phyloP scores from a whole-genome alignment of 257 asterid species.

The Rubia yunnanensis region DNA sequence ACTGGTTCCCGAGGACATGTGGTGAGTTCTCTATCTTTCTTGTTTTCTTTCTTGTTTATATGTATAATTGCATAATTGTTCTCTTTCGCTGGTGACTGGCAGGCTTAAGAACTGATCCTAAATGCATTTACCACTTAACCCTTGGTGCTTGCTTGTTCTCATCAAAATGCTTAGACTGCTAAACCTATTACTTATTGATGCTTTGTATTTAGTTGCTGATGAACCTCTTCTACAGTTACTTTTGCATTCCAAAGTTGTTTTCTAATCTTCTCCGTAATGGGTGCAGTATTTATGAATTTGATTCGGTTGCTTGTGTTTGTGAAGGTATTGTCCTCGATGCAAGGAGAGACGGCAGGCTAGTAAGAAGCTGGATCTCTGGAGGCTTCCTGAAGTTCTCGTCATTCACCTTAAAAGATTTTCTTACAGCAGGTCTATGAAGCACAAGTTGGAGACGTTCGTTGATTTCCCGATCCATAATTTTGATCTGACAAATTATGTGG shows the following conservation, averaged over 20 bases:
- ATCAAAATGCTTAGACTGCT: neutral
- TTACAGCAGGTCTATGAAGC: conserved; percentile 95
- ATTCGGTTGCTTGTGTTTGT: conserved; percentile 13
- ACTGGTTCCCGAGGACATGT: conserved; percentile 98
- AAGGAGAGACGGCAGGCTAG: conserved; percentile 98
- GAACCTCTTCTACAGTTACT: neutral
- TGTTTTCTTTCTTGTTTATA: conserved; percentile 3
- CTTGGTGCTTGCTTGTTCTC: conserved; percentile 9
- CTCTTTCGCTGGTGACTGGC: neutral
- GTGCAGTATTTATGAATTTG: conserved; percentile 3
- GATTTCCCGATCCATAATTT: conserved; percentile 93
- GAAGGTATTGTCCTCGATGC: conserved; percentile 96
- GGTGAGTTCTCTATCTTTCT: conserved; percentile 39
- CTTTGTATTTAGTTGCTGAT: neutral
- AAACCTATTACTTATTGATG: neutral
- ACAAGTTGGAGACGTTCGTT: conserved; percentile 92
- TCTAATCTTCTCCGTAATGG: conserved; percentile 2
- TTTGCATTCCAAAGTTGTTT: neutral
- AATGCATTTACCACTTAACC: neutral
- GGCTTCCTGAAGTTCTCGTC: conserved; percentile 98
- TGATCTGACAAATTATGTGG: conserved; percentile 84
- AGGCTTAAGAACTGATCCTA: neutral
- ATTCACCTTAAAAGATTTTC: conserved; percentile 96
- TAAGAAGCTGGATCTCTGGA: conserved; percentile 97
- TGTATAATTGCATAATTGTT: neutral